Base-by-base conservation (phyloP, 768 basidiomycete species). In the Pulveroboletus sp. region DNA sequence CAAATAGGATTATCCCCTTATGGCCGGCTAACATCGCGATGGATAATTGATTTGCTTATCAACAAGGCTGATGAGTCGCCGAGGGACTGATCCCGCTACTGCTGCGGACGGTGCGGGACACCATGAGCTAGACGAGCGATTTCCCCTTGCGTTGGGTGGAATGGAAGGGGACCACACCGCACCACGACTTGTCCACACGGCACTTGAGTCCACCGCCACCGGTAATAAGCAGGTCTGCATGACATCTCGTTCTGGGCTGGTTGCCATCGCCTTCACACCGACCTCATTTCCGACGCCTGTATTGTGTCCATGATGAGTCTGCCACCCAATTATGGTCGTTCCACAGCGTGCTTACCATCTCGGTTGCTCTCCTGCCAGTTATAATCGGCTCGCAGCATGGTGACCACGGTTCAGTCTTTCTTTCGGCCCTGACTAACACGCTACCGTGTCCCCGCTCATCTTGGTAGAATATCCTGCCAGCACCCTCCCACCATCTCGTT, bases 221-320 rank as follows among this genome's bases (percentile, higher is more conserved):
- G 21, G 21, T 21, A 28, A 31, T 8, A 31, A 31, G 31, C 8
- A 11, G 31, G 31, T 4, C 31, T 8, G 10, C 8, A 1, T 2
- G 21, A 21, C 21, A 21, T 2, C 21, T 21, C 21, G 21, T 21
- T 21, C 21, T 21, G 28, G n/a, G 43, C 43, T 51, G 50, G 57
- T 60, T 64, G 54, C 40, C 43, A 18, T 45, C 41, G 49, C 50
- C 33, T 8, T 38, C 45, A 24, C 3, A 27, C 43, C 28, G 27
- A 28, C 47, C 41, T 65, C 63, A 64, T 66, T 17, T 66, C 64
- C 64, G 64, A 38, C 17, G 14, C 37, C 46, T 21, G 46, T 37
- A 46, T 43, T 46, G 33, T 24, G 41, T 55, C 54, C 53, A 58
- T 54, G 54, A 51, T 44, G 40, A 11, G n/a, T 17, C 31, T 28